Evolutionary conservation across 352 stramenopile species (phyloP), one percentile per base, ranked within the genome.

Genomic region (Globisporangium cederbergense): DNA sequence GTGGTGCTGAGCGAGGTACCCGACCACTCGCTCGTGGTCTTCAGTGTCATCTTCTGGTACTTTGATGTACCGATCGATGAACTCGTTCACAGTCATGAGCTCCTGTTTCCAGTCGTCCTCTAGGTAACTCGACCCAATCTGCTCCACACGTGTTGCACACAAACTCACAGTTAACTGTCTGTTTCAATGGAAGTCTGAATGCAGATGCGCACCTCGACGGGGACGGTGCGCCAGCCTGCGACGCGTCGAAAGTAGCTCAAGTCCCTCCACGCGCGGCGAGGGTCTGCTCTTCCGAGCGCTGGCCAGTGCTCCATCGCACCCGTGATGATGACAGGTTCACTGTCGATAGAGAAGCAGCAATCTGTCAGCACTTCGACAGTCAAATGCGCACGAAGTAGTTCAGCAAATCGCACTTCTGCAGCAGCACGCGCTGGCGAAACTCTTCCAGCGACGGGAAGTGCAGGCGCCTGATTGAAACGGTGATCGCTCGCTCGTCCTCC

Each of bases 1-100:
- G 58, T 90, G 77, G 46, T 97, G 88, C 68, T 97, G 90, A 0
- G 90, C 90, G 42, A 97, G 66, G 60, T 97, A 97, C 4, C 83
- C 89, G 4, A 83, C 58, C 22, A 11, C 22, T 20, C 46, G 22
- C 43, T 67, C 9, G 57, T 42, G 10, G 1, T 36, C n/a, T 8
- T 5, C 11, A 22, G 4, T 36, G 2, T 0, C 69, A 3, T 36
- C 49, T 14, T 10, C 28, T 20, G 32, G 13, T 46, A 58, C 54
- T n/a, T 71, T 38, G 36, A 89, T 88, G 71, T 79, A 70, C 30
- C 62, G 64, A 68, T 95, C 83, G 9, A 95, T 72, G 58, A 95
- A 95, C 43, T 86, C 79, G 56, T 87, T 90, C 52, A 95, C 45
- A 0, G 83, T 90, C 81, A 95, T 93, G 50, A 95, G 79, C 52